Conservation (phyloP, 129 eudicot genomes). For the Flaveria bidentis region DNA sequence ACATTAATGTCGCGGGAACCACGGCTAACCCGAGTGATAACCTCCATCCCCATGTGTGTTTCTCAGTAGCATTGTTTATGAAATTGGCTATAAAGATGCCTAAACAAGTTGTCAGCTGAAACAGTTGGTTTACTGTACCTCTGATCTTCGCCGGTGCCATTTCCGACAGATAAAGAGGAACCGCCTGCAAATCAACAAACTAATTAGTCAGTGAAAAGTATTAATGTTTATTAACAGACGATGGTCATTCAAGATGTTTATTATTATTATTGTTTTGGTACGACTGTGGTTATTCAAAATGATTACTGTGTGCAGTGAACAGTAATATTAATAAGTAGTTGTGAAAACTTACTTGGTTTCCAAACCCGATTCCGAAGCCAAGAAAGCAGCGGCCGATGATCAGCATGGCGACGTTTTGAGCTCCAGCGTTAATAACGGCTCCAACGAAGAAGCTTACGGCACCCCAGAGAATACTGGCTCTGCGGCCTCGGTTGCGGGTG, state of each 20-base stretch:
- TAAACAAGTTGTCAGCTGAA: constrained; percentile 89
- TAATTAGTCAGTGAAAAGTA: neutral
- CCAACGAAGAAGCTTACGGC: constrained; percentile 75
- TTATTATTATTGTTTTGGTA: too few relatives aligned
- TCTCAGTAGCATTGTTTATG: constrained; percentile 70
- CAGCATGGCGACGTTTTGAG: constrained; percentile 73
- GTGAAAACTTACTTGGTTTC: constrained; percentile 59
- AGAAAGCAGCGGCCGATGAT: constrained; percentile 77
- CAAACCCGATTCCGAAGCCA: constrained; percentile 89
- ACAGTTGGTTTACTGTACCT: constrained; percentile 82
- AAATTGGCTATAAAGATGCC: constrained; percentile 85
- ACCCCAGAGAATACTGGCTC: constrained; percentile 74
- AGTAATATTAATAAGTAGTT: neutral
- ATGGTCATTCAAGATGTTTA: too few relatives aligned
- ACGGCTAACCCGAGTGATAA: constrained; percentile 84
- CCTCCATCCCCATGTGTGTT: constrained; percentile 96
- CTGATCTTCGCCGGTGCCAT: constrained; percentile 93
- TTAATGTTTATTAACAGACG: too few relatives aligned
- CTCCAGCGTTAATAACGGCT: constrained; percentile 64
- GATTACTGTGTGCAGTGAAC: too few relatives aligned
- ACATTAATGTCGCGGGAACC: constrained; percentile 78
- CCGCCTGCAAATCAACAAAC: constrained; percentile 57
- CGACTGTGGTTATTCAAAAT: too few relatives aligned
- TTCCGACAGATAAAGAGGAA: constrained; percentile 90
- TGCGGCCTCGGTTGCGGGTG: constrained; percentile 67